These are phyloP conservation scores for Saposhnikovia divaricata DNA, from an alignment of 129 eudicot genomes.

Conservation along the genomic window DNA sequence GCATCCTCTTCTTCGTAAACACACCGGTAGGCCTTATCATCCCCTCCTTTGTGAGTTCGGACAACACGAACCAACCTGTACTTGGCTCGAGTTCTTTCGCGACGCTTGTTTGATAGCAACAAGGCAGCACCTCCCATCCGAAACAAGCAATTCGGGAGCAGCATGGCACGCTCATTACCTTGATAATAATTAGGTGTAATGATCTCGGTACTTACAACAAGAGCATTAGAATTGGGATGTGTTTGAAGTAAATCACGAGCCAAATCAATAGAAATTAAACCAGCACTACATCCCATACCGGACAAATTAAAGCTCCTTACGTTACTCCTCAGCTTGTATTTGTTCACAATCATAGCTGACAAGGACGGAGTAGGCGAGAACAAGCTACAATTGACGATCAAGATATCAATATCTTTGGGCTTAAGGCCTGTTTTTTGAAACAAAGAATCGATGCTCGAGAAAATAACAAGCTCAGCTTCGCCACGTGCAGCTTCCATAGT, in stretches of 20 bases:
- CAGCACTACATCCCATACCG: conserved; percentile 83
- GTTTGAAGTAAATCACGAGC: conserved; percentile 54
- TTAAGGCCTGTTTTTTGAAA: conserved; percentile 39
- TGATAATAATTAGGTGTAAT: conserved; percentile 47
- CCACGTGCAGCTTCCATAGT: conserved; percentile 40
- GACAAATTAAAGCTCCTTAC: conserved; percentile 58
- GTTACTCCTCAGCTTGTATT: conserved; percentile 51
- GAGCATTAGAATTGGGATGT: conserved; percentile 54
- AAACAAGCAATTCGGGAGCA: conserved; percentile 59
- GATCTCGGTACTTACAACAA: conserved; percentile 63
- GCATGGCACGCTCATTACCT: conserved; percentile 72
- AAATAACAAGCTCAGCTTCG: conserved; percentile 50
- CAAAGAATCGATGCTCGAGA: conserved; percentile 50
- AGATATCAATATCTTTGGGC: conserved; percentile 57
- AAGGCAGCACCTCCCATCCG: conserved; percentile 73
- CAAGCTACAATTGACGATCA: conserved; percentile 62
- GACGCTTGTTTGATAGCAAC: conserved; percentile 46
- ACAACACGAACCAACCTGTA: conserved; percentile 45
- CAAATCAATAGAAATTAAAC: conserved; percentile 47
- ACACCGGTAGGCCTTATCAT: conserved; percentile 49
- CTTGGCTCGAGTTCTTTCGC: conserved; percentile 37
- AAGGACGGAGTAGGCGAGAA: conserved; percentile 65
- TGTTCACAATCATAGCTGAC: conserved; percentile 51
- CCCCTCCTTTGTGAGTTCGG: conserved; percentile 61
- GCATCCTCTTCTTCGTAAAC: conserved; percentile 49